Evolutionary conservation across 306 rosid species (phyloP).

Genomic region (Ceratonia siliqua): DNA sequence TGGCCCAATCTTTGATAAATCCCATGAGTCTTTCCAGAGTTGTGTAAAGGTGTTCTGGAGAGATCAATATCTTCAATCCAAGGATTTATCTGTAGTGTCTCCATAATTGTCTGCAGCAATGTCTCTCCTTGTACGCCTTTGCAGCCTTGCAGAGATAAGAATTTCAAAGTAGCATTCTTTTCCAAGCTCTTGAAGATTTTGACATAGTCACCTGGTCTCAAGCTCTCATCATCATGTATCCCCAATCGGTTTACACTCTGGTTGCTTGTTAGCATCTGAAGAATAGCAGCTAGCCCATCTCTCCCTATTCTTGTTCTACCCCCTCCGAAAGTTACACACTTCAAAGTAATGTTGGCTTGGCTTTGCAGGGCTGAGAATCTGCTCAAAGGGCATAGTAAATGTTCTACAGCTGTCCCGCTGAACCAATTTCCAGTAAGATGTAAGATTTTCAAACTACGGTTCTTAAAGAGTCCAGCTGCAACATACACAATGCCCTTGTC

Average conservation of each 20-base stretch:
- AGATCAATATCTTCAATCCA: constrained; percentile 95
- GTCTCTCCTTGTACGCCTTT: constrained; percentile 77
- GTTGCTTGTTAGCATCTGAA: constrained; percentile 64
- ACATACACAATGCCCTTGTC: constrained; percentile 79
- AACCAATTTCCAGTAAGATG: constrained; percentile 74
- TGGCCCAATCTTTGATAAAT: constrained; percentile 83
- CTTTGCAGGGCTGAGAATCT: constrained; percentile 77
- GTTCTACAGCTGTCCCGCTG: constrained; percentile 73
- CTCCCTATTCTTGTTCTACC: constrained; percentile 82
- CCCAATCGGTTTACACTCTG: constrained; percentile 67
- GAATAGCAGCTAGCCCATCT: constrained; percentile 72
- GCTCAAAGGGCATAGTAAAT: constrained; percentile 86
- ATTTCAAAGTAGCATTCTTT: constrained; percentile 79
- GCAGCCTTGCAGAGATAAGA: constrained; percentile 76
- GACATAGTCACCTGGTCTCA: constrained; percentile 67
- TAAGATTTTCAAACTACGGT: constrained; percentile 63
- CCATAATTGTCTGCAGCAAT: constrained; percentile 71
- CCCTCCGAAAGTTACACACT: constrained; percentile 74
- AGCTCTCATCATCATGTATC: constrained; percentile 75
- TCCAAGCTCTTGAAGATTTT: constrained; percentile 80
- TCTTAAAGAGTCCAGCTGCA: constrained; percentile 89
- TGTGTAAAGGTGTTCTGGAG: constrained; percentile 76
- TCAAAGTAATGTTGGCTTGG: constrained; percentile 81
- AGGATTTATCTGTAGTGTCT: constrained; percentile 83
- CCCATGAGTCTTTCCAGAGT: constrained; percentile 63